phyloP scores from a whole-genome alignment of 495 filamentous ascomycete genomes.

The Aspergillus hancockii region DNA sequence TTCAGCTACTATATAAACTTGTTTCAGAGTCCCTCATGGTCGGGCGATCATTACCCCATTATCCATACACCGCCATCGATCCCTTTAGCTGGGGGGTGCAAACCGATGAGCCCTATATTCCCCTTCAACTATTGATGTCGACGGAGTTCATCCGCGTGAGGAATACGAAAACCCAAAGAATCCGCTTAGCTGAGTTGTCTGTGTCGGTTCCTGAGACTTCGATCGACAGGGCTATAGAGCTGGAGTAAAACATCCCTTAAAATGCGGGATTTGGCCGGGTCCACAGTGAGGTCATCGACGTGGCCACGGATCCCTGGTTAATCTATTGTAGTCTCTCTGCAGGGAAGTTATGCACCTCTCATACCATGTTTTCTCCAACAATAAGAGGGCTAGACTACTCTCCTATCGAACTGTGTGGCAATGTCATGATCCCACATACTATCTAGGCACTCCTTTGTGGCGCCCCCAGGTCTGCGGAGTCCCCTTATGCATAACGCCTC shows the following conservation, averaged over 20 bases:
- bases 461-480: too few relatives aligned
- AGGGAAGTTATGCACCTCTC: too few relatives aligned
- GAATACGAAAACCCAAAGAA: neutral
- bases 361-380: too few relatives aligned
- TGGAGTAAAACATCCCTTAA: neutral
- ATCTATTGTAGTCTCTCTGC: too few relatives aligned
- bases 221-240: neutral
- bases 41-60: neutral
- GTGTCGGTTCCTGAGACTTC: neutral
- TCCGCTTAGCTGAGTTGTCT: neutral
- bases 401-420: too few relatives aligned
- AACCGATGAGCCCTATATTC: neutral
- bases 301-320: neutral
- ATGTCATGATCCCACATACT: neutral
- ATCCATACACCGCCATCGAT: neutral
- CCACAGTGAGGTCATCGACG: neutral
- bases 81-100: neutral
- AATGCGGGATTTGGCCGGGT: neutral
- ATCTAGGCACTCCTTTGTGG: neutral
- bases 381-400: too few relatives aligned
- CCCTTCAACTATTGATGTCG: neutral
- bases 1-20: neutral
- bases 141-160: too few relatives aligned
- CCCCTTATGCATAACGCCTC: neutral
- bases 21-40: conserved; percentile 1